Conservation (phyloP, 176 grass and related monocot genomes). For the Olyra latifolia region DNA sequence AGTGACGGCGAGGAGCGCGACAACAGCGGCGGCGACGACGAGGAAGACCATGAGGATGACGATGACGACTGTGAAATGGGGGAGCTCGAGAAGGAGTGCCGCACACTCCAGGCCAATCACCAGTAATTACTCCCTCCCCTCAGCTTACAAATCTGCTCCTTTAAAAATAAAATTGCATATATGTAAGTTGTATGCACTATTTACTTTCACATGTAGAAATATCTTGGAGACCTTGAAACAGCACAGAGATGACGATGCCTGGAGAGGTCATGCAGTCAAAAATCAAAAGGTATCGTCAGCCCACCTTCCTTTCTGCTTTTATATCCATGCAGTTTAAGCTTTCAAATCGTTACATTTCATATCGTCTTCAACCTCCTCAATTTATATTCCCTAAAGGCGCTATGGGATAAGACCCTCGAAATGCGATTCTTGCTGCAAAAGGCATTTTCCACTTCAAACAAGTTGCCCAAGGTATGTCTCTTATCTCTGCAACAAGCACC, state of each 20-base stretch:
- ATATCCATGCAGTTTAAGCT: neutral
- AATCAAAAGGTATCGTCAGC: neutral
- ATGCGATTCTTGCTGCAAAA: slow-evolving; percentile 87
- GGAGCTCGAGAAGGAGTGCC: neutral
- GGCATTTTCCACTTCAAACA: slow-evolving; percentile 83
- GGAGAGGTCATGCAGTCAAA: neutral
- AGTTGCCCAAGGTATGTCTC: slow-evolving; percentile 68
- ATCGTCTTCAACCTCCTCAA: neutral
- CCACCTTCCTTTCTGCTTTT: neutral
- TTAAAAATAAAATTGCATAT: too few species aligned
- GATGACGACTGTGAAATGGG: neutral
- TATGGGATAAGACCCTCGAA: slow-evolving; percentile 90
- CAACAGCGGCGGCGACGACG: neutral
- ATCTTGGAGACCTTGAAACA: neutral
- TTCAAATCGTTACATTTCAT: neutral
- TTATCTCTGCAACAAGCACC: neutral
- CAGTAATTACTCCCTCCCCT: neutral
- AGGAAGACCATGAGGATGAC: neutral
- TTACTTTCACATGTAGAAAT: neutral
- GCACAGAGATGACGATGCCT: neutral
- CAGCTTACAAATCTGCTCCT: too few species aligned
- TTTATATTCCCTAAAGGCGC: slow-evolving; percentile 44
- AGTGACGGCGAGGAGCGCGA: too few species aligned
- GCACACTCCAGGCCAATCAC: neutral
- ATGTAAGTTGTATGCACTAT: neutral